A percentile compares a stretch with the other conserved stretches of the same genome.
Evolutionary conservation across 2,329 filamentous ascomycete species (phyloP).

Genomic region (Dactylellina cionopaga): DNA sequence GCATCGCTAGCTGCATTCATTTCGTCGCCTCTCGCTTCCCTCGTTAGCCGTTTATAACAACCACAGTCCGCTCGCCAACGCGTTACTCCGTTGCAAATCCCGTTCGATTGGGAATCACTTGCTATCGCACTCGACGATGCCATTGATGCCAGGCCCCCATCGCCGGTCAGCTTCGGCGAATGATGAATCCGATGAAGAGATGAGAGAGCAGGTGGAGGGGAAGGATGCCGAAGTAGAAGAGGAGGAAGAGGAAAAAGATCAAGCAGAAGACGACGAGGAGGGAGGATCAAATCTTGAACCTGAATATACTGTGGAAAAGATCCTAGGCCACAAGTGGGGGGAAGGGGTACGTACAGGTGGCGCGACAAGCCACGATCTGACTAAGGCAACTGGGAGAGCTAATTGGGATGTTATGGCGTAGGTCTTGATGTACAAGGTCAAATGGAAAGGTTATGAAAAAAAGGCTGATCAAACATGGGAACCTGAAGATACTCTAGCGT

Average conservation of each 20-base stretch:
- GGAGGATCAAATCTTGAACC: constrained; percentile 1
- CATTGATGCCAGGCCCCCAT: constrained; percentile 24
- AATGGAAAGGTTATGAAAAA: constrained; percentile 81
- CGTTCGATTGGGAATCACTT: not conserved
- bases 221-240: constrained; percentile 17
- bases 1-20: not conserved
- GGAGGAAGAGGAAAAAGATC: constrained; percentile 12
- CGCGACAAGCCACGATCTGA: not conserved
- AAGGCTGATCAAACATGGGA: constrained; percentile 81
- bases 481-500: constrained; percentile 72
- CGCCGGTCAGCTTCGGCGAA: constrained; percentile 23
- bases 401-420: constrained; percentile 2
- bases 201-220: constrained; percentile 22
- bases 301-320: constrained; percentile 35
- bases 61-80: constrained; percentile 10
- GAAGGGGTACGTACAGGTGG: constrained; percentile 24
- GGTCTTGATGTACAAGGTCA: constrained; percentile 64
- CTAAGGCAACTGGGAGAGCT: not conserved
- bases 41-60: not conserved
- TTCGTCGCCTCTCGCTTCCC: not conserved
- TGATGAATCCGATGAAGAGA: constrained; percentile 44
- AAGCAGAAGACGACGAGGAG: constrained; percentile 3
- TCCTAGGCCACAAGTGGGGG: constrained; percentile 35
- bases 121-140: constrained; percentile 20
- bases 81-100: constrained; percentile 10